Conservation (phyloP, 2,329 filamentous ascomycete species). For the Botrytis sinoallii region DNA sequence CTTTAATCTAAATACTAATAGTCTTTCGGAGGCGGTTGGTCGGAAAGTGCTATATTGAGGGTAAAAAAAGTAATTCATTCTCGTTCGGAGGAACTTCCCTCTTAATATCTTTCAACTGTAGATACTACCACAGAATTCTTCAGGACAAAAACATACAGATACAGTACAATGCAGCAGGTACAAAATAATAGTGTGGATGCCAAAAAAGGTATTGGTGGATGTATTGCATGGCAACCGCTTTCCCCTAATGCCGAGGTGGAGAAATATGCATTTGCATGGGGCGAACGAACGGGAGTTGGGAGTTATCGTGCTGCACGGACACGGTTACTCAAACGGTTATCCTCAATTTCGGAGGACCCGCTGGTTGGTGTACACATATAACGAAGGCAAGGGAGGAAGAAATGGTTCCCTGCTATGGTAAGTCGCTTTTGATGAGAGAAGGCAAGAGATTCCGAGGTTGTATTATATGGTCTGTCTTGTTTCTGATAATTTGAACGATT, state of each 20-base stretch:
- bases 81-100: background rate
- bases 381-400: background rate
- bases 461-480: background rate
- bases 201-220: background rate
- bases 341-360: conserved; percentile 9
- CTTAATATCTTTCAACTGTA: background rate
- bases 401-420: background rate
- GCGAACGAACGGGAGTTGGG: conserved; percentile 10
- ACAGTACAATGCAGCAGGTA: background rate
- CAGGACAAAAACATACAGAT: background rate
- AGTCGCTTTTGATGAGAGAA: no score
- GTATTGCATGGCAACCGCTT: background rate
- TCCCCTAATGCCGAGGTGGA: background rate
- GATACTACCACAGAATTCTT: background rate
- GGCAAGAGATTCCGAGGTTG: background rate
- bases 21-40: background rate
- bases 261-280: background rate
- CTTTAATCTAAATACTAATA: background rate
- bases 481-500: background rate
- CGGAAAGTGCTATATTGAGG: background rate
- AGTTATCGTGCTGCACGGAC: conserved; percentile 15
- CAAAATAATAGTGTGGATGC: background rate
- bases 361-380: background rate
- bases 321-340: conserved; percentile 7
- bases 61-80: background rate